Evolutionary conservation across 2,329 filamentous ascomycete species (phyloP), one percentile per base, ranked within the genome.

Genomic region (Pseudopithomyces chartarum): DNA sequence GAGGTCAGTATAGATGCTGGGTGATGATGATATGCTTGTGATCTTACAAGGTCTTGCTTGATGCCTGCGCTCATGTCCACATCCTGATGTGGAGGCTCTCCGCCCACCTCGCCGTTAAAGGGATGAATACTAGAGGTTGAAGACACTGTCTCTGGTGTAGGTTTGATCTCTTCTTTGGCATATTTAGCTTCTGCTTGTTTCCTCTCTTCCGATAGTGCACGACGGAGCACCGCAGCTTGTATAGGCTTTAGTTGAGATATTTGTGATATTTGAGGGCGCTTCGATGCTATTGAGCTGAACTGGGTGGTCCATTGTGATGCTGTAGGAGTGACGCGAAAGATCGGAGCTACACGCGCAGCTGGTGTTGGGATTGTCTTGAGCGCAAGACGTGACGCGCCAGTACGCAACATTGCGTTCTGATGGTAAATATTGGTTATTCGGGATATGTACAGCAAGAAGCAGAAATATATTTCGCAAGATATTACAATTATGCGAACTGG

Each of bases 101-200:
- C 65, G 15, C 70, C 76, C 32, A 79, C 68, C 57, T 81, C 77
- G 6, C 68, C 65, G 15, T 76, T 68, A 15, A 81, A 56, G 1
- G 76, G 75, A 56, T 79, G 79, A 4, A 72, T 75, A 3, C 73
- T 70, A 12, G 89, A 92, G 40, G 80, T 80, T 20, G 76, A 75
- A 0, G 87, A 84, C 0, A 92, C 89, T 6, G 78, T 73, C 38
- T 85, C 84, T 0, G 89, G 89, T 26, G 84, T 75, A 2, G 84
- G 68, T 55, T 84, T 70, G n/a, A 92, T 76, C 67, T 83, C 83
- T 69, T 85, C 70, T 46, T 86, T 65, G 12, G 75, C 81, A 8
- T 85, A 65, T 61, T 82, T 78, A 45, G 81, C 80, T 71, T 90
- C 88, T 29, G 77, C 77, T 61, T 88, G 79, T 40, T 72, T 76